Percentiles rank a stretch among this genome's conserved stretches.
Conservation (phyloP, 2,329 filamentous ascomycete species). For the Monilinia laxa region DNA sequence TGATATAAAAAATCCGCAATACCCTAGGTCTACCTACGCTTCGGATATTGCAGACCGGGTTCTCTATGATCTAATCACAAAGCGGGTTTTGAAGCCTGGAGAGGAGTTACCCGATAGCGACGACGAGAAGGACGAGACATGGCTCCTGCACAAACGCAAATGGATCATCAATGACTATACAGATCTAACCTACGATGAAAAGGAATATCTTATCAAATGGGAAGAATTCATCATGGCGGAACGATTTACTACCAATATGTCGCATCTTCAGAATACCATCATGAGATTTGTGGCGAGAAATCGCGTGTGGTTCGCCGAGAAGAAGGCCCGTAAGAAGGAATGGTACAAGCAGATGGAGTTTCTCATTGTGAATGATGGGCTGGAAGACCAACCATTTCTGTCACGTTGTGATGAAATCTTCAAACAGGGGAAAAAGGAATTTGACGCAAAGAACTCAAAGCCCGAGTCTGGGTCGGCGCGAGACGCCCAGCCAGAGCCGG, state of each 20-base stretch:
- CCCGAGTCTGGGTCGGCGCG: background rate
- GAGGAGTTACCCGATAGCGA: slow-evolving; percentile 37
- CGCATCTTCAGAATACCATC: slow-evolving; percentile 30
- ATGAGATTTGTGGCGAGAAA: slow-evolving; percentile 33
- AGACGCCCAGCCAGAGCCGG: slow-evolving; percentile 6
- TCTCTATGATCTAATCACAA: slow-evolving; percentile 37
- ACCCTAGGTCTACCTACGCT: slow-evolving; percentile 22
- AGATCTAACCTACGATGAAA: slow-evolving; percentile 37
- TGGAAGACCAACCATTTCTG: background rate
- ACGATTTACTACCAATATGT: slow-evolving; percentile 31
- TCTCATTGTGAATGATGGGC: slow-evolving; percentile 28
- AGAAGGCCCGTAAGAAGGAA: slow-evolving; percentile 29
- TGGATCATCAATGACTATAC: slow-evolving; percentile 37
- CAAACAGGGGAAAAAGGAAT: slow-evolving; percentile 11
- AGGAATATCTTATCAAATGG: slow-evolving; percentile 38
- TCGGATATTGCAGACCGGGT: slow-evolving; percentile 30
- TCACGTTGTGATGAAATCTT: slow-evolving; percentile 26
- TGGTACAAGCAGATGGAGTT: slow-evolving; percentile 31
- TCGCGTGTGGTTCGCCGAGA: slow-evolving; percentile 34
- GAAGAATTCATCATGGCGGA: slow-evolving; percentile 36
- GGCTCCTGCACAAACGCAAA: slow-evolving; percentile 37
- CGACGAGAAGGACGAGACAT: slow-evolving; percentile 38
- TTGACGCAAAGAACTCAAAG: background rate
- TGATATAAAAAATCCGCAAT: background rate
- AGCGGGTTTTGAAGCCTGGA: slow-evolving; percentile 33